A percentile compares a stretch with the other conserved stretches of the same genome.
phyloP scores from a whole-genome alignment of 2,329 filamentous ascomycete species.

The Alternaria infectoria region DNA sequence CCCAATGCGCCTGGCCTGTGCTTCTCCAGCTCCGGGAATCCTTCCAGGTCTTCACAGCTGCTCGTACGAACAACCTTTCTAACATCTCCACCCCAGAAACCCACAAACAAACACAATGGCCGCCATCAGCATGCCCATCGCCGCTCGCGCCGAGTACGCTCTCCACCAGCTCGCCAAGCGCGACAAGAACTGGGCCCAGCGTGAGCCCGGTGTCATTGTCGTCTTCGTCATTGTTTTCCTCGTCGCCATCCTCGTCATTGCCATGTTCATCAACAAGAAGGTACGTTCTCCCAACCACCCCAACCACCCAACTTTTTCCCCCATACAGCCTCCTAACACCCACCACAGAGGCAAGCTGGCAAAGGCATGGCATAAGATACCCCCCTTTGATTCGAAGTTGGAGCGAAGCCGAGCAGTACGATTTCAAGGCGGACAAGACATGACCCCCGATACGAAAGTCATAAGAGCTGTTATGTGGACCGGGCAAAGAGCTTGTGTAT shows the following conservation, averaged over 20 bases:
- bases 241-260: slow-evolving; percentile 58
- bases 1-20: slow-evolving; percentile 14
- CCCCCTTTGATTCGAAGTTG: slow-evolving; percentile 14
- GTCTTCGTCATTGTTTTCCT: slow-evolving; percentile 68
- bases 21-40: slow-evolving; percentile 5
- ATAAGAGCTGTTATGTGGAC: slow-evolving; percentile 3
- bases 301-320: neutral
- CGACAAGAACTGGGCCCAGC: slow-evolving; percentile 61
- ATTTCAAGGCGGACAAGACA: slow-evolving; percentile 7
- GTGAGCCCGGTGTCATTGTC: slow-evolving; percentile 66
- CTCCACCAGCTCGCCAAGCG: slow-evolving; percentile 58
- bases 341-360: slow-evolving; percentile 19
- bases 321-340: slow-evolving; percentile 4
- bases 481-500: slow-evolving; percentile 27
- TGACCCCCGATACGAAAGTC: slow-evolving; percentile 9
- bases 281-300: slow-evolving; percentile 27
- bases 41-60: slow-evolving; percentile 1
- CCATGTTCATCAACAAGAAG: slow-evolving; percentile 58
- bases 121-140: slow-evolving; percentile 46
- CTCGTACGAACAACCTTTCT: slow-evolving; percentile 7
- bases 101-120: slow-evolving; percentile 42
- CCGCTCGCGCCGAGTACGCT: slow-evolving; percentile 46
- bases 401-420: slow-evolving; percentile 4
- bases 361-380: slow-evolving; percentile 21
- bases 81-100: slow-evolving; percentile 27